Base-by-base conservation (phyloP, 139 green algal genomes). In the Picochlorum sp. region DNA sequence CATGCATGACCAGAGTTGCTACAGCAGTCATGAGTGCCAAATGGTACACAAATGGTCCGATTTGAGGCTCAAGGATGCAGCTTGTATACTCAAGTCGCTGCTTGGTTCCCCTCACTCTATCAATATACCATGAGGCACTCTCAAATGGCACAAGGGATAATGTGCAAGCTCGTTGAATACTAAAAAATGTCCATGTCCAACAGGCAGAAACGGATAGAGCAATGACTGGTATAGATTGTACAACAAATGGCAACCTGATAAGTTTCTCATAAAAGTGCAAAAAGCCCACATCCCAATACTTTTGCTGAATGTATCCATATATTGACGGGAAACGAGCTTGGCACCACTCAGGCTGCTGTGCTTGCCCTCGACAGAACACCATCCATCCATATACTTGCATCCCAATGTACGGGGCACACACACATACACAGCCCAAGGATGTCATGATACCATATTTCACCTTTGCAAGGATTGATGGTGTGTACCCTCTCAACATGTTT, bases 211-310 rank as follows among this genome's bases (percentile, higher is more conserved):
- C 34, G 10, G 66, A 65, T 7, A 78, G 54, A 14, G 14, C 31
- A 15, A 68, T 45, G 21, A 78, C 66, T 6, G 71, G 66, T 18
- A 62, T 14, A 24, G 66, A 66, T 45, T 65, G 57, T 2, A 70
- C 11, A 3, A 78, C 41, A 52, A 51, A 66, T 18, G 71, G 66
- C 45, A 60, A 58, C 80, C 92, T 80, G 10, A 72, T 21, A 1
- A 68, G 28, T 20, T 77, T 54, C 6, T n/a, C 41, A 45, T 81
- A 95, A 71, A 92, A 95, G 4, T 56, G 62, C 30, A 95, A 47
- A 8, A 88, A 67, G 9, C 88, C 88, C 7, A 95, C 83, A 21
- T 75, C 77, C 90, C 90, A 97, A 69, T 97, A 96, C 16, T 76
- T 67, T 14, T 67, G n/a, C 66, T 97, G 90, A 23, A 96, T 80